phyloP scores from a whole-genome alignment of 108 stramenopile species.

The Cylindrotheca closterium region DNA sequence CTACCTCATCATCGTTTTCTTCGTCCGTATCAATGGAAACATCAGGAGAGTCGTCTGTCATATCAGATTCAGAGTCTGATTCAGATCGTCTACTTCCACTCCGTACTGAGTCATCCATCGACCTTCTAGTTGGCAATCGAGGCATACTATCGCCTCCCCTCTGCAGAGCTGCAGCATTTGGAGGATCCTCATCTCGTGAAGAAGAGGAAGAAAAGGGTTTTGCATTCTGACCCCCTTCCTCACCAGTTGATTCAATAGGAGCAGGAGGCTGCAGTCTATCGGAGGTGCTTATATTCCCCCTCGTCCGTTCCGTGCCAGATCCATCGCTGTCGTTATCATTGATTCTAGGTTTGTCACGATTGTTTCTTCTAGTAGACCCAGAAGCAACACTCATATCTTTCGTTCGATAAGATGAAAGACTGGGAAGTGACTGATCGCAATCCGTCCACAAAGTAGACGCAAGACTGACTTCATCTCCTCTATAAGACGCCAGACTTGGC shows the following conservation, averaged over 20 bases:
- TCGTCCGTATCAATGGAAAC: constrained; percentile 17
- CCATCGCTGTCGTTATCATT: constrained; percentile 7
- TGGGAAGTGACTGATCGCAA: constrained; percentile 18
- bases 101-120: constrained; percentile 1
- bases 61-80: constrained; percentile 8
- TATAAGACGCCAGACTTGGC: constrained; percentile 22
- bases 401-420: constrained; percentile 14
- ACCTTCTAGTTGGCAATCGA: constrained; percentile 11
- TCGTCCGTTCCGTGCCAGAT: background rate
- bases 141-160: constrained; percentile 23
- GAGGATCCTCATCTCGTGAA: background rate
- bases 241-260: background rate
- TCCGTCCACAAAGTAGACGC: constrained; percentile 6
- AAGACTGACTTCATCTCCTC: constrained; percentile 13
- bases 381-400: constrained; percentile 20
- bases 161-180: background rate
- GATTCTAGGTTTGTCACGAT: constrained; percentile 3
- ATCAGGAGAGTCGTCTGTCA: constrained; percentile 12
- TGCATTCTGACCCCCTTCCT: background rate
- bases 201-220: background rate
- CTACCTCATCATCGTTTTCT: constrained; percentile 1
- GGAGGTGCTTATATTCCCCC: background rate
- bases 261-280: no score
- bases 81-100: background rate
- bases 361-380: no score